Base-by-base conservation (phyloP, 495 filamentous ascomycete genomes). In the Penicillium canescens region DNA sequence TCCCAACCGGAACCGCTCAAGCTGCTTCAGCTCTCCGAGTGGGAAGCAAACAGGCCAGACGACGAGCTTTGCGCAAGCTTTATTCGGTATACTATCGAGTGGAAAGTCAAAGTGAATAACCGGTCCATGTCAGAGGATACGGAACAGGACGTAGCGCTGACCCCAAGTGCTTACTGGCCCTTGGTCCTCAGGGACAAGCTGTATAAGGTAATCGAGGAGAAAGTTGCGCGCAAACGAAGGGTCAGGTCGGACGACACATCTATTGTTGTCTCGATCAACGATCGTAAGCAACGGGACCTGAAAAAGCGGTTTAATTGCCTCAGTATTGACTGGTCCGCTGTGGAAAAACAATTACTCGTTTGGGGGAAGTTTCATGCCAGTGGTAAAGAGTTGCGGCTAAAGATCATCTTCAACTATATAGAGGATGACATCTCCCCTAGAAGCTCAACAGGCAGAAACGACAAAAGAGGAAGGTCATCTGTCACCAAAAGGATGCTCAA, bases 241-340 rank as follows among this genome's bases (percentile, higher is more conserved):
- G 31, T 50, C 2, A 52, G 12, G 31, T 52, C 26, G 40, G 40
- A 44, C 28, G 31, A 45, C 20, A 44, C 10, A 12, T 46, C 42
- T 8, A 49, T 63, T 23, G 42, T 59, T 12, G 56, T 63, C 5
- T 55, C 52, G 12, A 56, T 65, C 21, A 64, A 60, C 28, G 36
- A 69, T 52, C 51, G 50, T 13, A 44, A 47, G 16, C 50, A 63
- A 46, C 45, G 54, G 10, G 47, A 66, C 45, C 58, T 69, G n/a
- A 60, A 18, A n/a, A 60, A 64, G 34, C 42, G 42, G 4, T 63
- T 61, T 48, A 44, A 66, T 3, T 0, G 50, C 10, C 52, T 56
- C 26, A 31, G 57, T 28, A 62, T 64, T 33, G 42, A 61, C 35
- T 64, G 42, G 63, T 41, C 60, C 4, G 20, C 56, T 26, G 39